A percentile compares a stretch with the other conserved stretches of the same genome.
These are phyloP conservation scores for Kuraishia ogatae DNA, from an alignment of 805 yeast species.

Conservation along the genomic window DNA sequence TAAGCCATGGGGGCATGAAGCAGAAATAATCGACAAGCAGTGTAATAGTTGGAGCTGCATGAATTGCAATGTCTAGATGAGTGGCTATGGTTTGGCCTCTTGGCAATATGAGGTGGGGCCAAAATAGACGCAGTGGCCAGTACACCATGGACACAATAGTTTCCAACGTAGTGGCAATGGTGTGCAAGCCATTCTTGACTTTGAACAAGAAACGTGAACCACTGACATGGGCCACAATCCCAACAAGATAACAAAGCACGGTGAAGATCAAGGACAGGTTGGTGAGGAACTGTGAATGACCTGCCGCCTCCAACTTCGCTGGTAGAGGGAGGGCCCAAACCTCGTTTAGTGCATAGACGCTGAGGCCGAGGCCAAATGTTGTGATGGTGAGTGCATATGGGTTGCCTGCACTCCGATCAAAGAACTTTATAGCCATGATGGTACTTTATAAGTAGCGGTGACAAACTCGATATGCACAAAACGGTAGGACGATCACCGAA, in stretches of 20 bases:
- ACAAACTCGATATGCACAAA: background rate
- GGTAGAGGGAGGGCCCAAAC: slow-evolving; percentile 32
- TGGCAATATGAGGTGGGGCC: slow-evolving; percentile 37
- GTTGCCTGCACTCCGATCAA: slow-evolving; percentile 2
- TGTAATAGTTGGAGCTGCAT: slow-evolving; percentile 48
- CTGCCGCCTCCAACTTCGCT: slow-evolving; percentile 40
- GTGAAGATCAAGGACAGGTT: slow-evolving; percentile 49
- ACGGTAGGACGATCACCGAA: too few species aligned
- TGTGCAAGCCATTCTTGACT: slow-evolving; percentile 35
- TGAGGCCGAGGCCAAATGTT: slow-evolving; percentile 1
- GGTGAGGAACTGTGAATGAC: slow-evolving; percentile 67
- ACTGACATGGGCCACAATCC: slow-evolving; percentile 26
- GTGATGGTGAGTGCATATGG: slow-evolving; percentile 1
- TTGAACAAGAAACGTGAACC: slow-evolving; percentile 17
- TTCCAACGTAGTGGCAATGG: slow-evolving; percentile 50
- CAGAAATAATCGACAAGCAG: slow-evolving; percentile 46
- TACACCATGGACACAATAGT: slow-evolving; percentile 54
- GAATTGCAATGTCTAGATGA: slow-evolving; percentile 46
- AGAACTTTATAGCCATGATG: background rate
- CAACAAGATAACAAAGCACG: slow-evolving; percentile 30
- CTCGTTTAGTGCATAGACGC: background rate
- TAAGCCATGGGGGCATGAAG: slow-evolving; percentile 37
- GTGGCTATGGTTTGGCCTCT: slow-evolving; percentile 32
- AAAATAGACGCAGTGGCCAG: slow-evolving; percentile 59
- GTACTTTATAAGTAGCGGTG: too few species aligned